Evolutionary conservation across 2,329 filamentous ascomycete genomes (phyloP).

Genomic region (Beauveria australis): DNA sequence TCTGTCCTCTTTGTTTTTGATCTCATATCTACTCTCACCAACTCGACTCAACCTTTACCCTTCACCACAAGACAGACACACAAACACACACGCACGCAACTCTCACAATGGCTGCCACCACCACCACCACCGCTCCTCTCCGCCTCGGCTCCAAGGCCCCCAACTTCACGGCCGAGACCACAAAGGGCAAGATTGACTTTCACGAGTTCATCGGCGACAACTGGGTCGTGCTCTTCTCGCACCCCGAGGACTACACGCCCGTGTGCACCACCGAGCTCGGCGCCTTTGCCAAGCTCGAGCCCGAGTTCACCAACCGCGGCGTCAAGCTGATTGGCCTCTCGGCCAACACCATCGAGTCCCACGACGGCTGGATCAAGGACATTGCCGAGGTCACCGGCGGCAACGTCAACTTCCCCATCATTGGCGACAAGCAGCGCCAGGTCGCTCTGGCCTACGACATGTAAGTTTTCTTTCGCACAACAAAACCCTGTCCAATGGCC

Average conservation of each 20-base stretch:
- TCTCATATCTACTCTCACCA: background rate
- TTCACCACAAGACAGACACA: background rate
- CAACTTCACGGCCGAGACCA: constrained; percentile 79
- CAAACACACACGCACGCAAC: background rate
- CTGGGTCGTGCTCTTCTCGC: constrained; percentile 78
- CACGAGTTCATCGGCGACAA: constrained; percentile 71
- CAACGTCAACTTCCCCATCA: constrained; percentile 68
- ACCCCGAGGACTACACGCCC: constrained; percentile 86
- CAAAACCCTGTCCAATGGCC: background rate
- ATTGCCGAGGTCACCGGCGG: constrained; percentile 70
- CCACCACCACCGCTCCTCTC: constrained; percentile 32
- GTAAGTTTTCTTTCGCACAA: constrained; percentile 32
- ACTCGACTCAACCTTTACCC: background rate
- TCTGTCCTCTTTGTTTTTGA: background rate
- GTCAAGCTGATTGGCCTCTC: constrained; percentile 88
- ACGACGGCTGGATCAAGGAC: constrained; percentile 86
- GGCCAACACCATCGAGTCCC: constrained; percentile 76
- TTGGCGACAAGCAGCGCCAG: constrained; percentile 70
- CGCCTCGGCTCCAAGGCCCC: constrained; percentile 61
- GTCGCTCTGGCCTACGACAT: constrained; percentile 73
- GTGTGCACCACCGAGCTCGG: constrained; percentile 95
- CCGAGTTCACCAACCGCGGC: constrained; percentile 77
- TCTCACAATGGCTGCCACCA: constrained; percentile 21
- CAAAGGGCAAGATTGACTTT: constrained; percentile 70
- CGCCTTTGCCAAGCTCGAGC: constrained; percentile 81